A percentile compares a stretch with the other conserved stretches of the same genome.
Evolutionary conservation across 1,284 basidiomycete species (phyloP).

Genomic region (Cutaneotrichosporon mucoides): DNA sequence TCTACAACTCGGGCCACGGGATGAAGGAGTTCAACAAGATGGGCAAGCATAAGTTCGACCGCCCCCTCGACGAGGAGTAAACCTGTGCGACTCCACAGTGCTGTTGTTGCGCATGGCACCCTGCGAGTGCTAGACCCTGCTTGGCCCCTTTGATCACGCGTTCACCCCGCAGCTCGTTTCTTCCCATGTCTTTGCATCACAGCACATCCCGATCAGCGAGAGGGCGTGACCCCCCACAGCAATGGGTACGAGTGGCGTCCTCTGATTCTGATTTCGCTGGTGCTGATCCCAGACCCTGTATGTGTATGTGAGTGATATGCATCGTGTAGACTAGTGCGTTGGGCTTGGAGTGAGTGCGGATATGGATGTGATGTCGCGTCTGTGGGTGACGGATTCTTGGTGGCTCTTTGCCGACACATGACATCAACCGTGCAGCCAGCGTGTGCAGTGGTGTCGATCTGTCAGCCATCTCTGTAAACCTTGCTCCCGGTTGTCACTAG

Average conservation of each 20-base stretch:
- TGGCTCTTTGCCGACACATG: no score
- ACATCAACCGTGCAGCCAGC: no score
- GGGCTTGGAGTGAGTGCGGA: no score
- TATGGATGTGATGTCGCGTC: no score
- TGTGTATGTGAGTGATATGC: constrained; percentile 4
- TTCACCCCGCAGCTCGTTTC: not conserved
- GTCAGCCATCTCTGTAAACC: no score
- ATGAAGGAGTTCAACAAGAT: constrained; percentile 72
- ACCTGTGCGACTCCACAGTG: no score
- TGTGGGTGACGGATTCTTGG: no score
- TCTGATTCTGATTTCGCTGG: not conserved
- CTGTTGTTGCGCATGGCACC: constrained; percentile 19
- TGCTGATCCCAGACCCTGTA: constrained; percentile 1
- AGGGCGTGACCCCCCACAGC: not conserved
- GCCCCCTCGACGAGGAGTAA: constrained; percentile 66
- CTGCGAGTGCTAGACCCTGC: constrained; percentile 34
- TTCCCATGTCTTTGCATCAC: not conserved
- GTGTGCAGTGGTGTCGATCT: no score
- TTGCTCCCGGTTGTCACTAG: no score
- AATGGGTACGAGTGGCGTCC: constrained; percentile 1
- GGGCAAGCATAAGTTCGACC: constrained; percentile 76
- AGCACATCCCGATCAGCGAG: not conserved
- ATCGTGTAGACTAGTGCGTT: not conserved
- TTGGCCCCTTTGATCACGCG: constrained; percentile 27
- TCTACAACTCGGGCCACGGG: constrained; percentile 87